phyloP scores from a whole-genome alignment of 208 protist species.

The Trypanosoma platydactyli region DNA sequence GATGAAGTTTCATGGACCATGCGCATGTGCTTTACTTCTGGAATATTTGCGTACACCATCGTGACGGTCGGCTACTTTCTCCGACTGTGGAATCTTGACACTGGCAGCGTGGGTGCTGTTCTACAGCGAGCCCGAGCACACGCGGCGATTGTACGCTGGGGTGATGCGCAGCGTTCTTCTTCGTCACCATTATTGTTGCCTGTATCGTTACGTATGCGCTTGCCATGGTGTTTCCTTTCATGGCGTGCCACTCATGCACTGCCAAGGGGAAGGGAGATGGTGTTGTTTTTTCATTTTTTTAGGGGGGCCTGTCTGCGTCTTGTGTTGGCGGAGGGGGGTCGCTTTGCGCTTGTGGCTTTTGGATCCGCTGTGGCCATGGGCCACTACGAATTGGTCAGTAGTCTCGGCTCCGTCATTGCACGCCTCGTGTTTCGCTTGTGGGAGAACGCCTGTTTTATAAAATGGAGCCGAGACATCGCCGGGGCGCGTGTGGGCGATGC shows the following conservation, averaged over 20 bases:
- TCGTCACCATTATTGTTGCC: neutral
- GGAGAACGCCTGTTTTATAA: slow-evolving; percentile 83
- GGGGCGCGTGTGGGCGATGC: slow-evolving; percentile 32
- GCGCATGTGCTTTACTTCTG: slow-evolving; percentile 60
- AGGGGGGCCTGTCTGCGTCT: slow-evolving; percentile 83
- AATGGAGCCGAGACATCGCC: slow-evolving; percentile 71
- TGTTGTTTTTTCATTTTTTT: slow-evolving; percentile 63
- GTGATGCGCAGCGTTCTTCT: neutral
- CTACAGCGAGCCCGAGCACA: slow-evolving; percentile 33
- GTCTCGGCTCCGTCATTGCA: slow-evolving; percentile 84
- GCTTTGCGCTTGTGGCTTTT: slow-evolving; percentile 74
- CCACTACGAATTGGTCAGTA: slow-evolving; percentile 83
- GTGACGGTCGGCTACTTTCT: slow-evolving; percentile 52
- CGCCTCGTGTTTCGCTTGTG: slow-evolving; percentile 91
- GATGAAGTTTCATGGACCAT: slow-evolving; percentile 31
- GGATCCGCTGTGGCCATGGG: slow-evolving; percentile 69
- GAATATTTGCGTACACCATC: slow-evolving; percentile 53
- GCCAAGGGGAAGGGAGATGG: slow-evolving; percentile 16
- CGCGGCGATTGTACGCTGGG: slow-evolving; percentile 22
- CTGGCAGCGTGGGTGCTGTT: neutral
- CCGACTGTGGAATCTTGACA: slow-evolving; percentile 28
- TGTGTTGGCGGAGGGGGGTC: slow-evolving; percentile 86
- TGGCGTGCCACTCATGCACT: neutral
- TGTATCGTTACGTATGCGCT: neutral
- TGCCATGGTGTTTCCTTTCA: slow-evolving; percentile 31